A percentile compares a stretch with the other conserved stretches of the same genome.
phyloP scores from a whole-genome alignment of 805 yeast species.

The Suhomyces sp. region DNA sequence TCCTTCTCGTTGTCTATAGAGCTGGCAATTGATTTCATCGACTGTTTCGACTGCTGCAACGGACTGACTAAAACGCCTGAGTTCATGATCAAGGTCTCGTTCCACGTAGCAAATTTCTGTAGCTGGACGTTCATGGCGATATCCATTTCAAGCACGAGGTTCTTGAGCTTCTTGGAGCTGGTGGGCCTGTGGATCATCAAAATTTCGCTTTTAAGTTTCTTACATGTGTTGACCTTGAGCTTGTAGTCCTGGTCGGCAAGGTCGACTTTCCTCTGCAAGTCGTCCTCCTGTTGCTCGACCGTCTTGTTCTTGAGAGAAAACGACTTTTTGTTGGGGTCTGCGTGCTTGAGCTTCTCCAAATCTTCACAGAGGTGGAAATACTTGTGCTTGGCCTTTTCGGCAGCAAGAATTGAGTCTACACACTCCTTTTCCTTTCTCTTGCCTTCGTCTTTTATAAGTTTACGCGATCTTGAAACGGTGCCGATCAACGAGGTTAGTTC shows the following conservation, averaged over 20 bases:
- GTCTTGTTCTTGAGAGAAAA: constrained; percentile 77
- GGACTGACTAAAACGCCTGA: constrained; percentile 84
- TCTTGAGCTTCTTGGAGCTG: constrained; percentile 65
- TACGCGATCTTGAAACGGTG: constrained; percentile 70
- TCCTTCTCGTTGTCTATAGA: constrained; percentile 82
- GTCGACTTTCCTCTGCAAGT: constrained; percentile 73
- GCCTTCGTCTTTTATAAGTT: constrained; percentile 77
- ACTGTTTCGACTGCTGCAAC: constrained; percentile 49
- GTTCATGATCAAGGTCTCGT: constrained; percentile 79
- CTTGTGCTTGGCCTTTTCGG: constrained; percentile 78
- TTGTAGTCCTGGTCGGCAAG: constrained; percentile 85
- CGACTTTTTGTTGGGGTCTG: constrained; percentile 83
- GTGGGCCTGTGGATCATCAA: constrained; percentile 74
- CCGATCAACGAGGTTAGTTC: constrained; percentile 71
- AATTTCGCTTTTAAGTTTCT: constrained; percentile 70
- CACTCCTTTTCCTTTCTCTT: constrained; percentile 81
- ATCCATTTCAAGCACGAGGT: constrained; percentile 81
- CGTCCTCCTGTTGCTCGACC: constrained; percentile 88
- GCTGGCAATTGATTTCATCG: constrained; percentile 75
- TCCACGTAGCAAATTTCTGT: constrained; percentile 83
- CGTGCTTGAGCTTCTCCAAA: constrained; percentile 71
- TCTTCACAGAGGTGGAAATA: constrained; percentile 83
- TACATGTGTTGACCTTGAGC: constrained; percentile 68
- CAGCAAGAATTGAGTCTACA: constrained; percentile 72
- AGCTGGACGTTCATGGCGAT: constrained; percentile 85